Conservation (phyloP, 192 early-diverging fungal species). For the Entomortierella lignicola region DNA sequence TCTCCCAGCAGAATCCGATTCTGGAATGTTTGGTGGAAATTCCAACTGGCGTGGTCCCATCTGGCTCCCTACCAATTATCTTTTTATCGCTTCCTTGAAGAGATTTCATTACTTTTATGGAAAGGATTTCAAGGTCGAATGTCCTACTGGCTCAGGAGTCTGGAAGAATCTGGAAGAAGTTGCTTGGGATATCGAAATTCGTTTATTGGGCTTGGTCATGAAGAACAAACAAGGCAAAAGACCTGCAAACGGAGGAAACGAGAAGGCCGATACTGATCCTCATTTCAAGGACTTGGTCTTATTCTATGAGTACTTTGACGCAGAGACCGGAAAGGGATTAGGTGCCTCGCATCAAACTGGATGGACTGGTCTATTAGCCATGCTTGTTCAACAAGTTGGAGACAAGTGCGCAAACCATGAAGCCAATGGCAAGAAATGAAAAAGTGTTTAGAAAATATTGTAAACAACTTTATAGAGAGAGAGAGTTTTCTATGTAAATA, state of each 20-base stretch:
- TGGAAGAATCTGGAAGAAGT: slow-evolving; percentile 43
- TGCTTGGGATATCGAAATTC: slow-evolving; percentile 43
- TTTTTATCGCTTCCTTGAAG: slow-evolving; percentile 23
- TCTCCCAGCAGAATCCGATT: slow-evolving; percentile 56
- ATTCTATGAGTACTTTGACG: slow-evolving; percentile 68
- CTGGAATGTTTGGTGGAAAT: slow-evolving; percentile 53
- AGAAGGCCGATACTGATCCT: slow-evolving; percentile 53
- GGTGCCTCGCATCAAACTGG: slow-evolving; percentile 70
- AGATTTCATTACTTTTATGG: slow-evolving; percentile 55
- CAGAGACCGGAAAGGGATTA: slow-evolving; percentile 60
- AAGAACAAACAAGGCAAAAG: slow-evolving; percentile 48
- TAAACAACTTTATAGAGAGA: too few relatives aligned
- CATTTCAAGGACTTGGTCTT: slow-evolving; percentile 60
- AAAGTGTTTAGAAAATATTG: too few relatives aligned
- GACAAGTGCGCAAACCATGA: slow-evolving; percentile 25
- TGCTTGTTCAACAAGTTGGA: slow-evolving; percentile 44
- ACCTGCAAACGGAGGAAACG: slow-evolving; percentile 53
- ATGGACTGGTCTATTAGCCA: slow-evolving; percentile 64
- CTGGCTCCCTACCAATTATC: slow-evolving; percentile 46
- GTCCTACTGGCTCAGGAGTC: slow-evolving; percentile 34
- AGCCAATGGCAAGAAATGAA: slow-evolving; percentile 1
- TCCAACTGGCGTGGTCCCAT: slow-evolving; percentile 52
- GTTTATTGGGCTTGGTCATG: slow-evolving; percentile 34
- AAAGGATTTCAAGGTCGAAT: slow-evolving; percentile 44
- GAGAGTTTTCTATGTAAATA: not conserved